Conservation (phyloP, 139 green algal species). For the Dunaliella primolecta region DNA sequence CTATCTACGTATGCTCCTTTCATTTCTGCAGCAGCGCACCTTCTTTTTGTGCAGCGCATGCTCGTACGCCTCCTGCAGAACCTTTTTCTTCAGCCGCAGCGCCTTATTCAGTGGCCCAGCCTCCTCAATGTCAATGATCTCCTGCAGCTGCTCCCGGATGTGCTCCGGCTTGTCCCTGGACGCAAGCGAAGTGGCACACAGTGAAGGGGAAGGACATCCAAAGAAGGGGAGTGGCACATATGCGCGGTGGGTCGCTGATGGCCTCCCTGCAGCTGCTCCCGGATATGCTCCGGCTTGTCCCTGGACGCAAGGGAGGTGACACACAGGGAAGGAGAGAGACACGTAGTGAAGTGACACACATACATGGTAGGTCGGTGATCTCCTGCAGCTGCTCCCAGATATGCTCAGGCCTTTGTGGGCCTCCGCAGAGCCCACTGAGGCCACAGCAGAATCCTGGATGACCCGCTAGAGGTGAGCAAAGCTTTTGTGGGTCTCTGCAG, state of each 20-base stretch:
- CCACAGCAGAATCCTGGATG: too few relatives aligned
- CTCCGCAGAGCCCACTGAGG: too few relatives aligned
- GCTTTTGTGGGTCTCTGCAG: too few relatives aligned
- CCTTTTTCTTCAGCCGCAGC: conserved; percentile 77
- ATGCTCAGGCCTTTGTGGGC: conserved; percentile 51
- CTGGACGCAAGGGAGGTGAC: too few relatives aligned
- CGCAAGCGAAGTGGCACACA: too few relatives aligned
- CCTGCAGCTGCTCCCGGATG: conserved; percentile 66
- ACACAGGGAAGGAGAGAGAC: too few relatives aligned
- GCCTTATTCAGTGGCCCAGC: conserved; percentile 52
- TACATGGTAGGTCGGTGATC: conserved; percentile 70
- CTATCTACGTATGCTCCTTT: conserved; percentile 15
- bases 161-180: conserved; percentile 52
- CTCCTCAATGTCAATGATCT: conserved; percentile 74
- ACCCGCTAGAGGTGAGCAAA: too few relatives aligned
- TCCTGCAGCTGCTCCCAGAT: conserved; percentile 70
- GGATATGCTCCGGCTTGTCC: conserved; percentile 55
- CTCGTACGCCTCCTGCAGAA: conserved; percentile 81
- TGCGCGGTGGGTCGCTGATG: too few relatives aligned
- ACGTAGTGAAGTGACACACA: too few relatives aligned
- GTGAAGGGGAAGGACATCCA: too few relatives aligned
- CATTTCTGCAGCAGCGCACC: conserved; percentile 40
- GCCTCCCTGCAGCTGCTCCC: conserved; percentile 67
- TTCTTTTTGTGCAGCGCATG: conserved; percentile 70
- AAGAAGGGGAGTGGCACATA: too few relatives aligned